Conservation (phyloP, 2,329 filamentous ascomycete genomes). For the Cryoendolithus antarcticus region DNA sequence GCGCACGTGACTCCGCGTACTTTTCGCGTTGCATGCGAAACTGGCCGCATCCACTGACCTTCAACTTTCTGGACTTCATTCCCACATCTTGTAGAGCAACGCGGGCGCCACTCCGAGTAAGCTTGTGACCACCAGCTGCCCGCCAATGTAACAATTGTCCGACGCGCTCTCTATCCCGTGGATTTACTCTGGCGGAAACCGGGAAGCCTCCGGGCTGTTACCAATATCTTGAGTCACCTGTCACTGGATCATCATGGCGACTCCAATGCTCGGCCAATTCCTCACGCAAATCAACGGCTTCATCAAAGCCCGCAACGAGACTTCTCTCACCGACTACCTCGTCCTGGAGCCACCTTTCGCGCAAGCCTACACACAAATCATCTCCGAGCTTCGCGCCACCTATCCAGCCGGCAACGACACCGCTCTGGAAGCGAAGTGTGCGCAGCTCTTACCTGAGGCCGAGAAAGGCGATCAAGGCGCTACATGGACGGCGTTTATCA, state of each 20-base stretch:
- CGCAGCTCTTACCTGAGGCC: constrained; percentile 51
- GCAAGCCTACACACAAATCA: constrained; percentile 55
- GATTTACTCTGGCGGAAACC: too few species aligned
- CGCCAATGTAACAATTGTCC: too few species aligned
- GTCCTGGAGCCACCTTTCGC: constrained; percentile 61
- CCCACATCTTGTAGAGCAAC: too few species aligned
- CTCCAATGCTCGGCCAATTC: constrained; percentile 57
- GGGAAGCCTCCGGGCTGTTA: too few species aligned
- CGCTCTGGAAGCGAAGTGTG: constrained; percentile 51
- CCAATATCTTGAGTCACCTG: too few species aligned
- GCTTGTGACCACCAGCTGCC: too few species aligned
- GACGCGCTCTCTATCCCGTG: too few species aligned
- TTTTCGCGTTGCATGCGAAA: too few species aligned
- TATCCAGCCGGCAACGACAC: constrained; percentile 40
- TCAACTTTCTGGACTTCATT: too few species aligned
- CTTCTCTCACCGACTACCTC: constrained; percentile 55
- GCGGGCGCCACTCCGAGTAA: too few species aligned
- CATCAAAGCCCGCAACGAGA: constrained; percentile 51
- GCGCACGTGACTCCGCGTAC: too few species aligned
- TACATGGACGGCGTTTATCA: constrained; percentile 63
- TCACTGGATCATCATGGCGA: constrained; percentile 22
- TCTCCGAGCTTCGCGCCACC: constrained; percentile 49
- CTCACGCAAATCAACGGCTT: constrained; percentile 51
- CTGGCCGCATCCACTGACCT: too few species aligned
- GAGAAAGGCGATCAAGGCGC: constrained; percentile 52